Conservation (phyloP, 2,329 filamentous ascomycete species). For the Fusarium sarcochroum region DNA sequence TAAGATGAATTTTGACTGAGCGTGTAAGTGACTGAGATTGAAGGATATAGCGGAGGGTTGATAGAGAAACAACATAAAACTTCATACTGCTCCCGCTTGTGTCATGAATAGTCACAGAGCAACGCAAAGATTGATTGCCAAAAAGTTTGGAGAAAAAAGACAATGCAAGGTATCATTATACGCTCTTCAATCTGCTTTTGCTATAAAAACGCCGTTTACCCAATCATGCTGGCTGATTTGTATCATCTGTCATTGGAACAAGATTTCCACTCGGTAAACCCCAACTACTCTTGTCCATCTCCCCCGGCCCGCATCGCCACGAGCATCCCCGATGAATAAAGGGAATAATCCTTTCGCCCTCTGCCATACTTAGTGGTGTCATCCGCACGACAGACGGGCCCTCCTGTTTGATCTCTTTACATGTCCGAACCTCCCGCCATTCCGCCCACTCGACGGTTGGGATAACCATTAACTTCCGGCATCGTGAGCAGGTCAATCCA, state of each 20-base stretch:
- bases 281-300: slow-evolving; percentile 36
- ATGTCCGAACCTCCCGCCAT: slow-evolving; percentile 64
- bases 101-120: background rate
- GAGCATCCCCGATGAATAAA: slow-evolving; percentile 66
- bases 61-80: background rate
- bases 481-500: slow-evolving; percentile 66
- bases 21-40: slow-evolving; percentile 9
- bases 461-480: slow-evolving; percentile 62
- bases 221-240: slow-evolving; percentile 18
- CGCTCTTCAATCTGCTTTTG: slow-evolving; percentile 31
- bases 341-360: slow-evolving; percentile 59
- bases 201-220: slow-evolving; percentile 22
- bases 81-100: background rate
- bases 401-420: slow-evolving; percentile 22
- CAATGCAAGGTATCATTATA: slow-evolving; percentile 27
- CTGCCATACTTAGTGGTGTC: slow-evolving; percentile 49
- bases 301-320: slow-evolving; percentile 61
- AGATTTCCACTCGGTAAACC: slow-evolving; percentile 36
- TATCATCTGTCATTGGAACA: slow-evolving; percentile 24
- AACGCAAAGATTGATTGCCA: background rate
- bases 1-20: background rate
- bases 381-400: slow-evolving; percentile 26
- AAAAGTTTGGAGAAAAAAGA: background rate
- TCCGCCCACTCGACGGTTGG: slow-evolving; percentile 73
- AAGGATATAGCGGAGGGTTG: background rate